phyloP scores from a whole-genome alignment of 1,284 basidiomycete species.

The Heterobasidion irregulare region DNA sequence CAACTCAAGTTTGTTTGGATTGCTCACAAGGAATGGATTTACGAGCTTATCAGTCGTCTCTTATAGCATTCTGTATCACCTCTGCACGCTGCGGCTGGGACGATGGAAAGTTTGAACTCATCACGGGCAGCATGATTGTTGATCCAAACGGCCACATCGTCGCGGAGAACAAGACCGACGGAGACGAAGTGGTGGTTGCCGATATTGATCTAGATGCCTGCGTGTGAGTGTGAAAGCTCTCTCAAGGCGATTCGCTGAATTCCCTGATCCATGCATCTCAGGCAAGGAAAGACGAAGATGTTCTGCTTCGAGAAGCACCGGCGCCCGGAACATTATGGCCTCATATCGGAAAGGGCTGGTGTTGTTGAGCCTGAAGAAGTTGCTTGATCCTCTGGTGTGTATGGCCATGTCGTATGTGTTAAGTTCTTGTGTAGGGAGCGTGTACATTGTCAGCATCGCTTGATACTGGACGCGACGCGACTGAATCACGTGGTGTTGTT shows the following conservation, averaged over 20 bases:
- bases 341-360: not conserved
- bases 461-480: too few species aligned
- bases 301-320: not conserved
- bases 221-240: too few species aligned
- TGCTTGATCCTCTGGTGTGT: not conserved
- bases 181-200: not conserved
- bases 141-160: not conserved
- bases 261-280: not conserved
- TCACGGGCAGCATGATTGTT: not conserved
- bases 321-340: not conserved
- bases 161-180: not conserved
- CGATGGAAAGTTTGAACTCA: not conserved
- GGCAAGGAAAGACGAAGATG: not conserved
- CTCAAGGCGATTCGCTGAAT: too few species aligned
- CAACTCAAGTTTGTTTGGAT: not conserved
- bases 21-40: not conserved
- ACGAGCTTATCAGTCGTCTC: too few species aligned
- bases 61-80: not conserved
- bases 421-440: too few species aligned
- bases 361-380: not conserved
- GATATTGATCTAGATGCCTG: not conserved
- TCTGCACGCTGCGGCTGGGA: not conserved
- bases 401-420: too few species aligned
- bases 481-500: too few species aligned
- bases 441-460: too few species aligned